phyloP scores from a whole-genome alignment of 2,329 filamentous ascomycete genomes.

The Dactylellina drechsleri region DNA sequence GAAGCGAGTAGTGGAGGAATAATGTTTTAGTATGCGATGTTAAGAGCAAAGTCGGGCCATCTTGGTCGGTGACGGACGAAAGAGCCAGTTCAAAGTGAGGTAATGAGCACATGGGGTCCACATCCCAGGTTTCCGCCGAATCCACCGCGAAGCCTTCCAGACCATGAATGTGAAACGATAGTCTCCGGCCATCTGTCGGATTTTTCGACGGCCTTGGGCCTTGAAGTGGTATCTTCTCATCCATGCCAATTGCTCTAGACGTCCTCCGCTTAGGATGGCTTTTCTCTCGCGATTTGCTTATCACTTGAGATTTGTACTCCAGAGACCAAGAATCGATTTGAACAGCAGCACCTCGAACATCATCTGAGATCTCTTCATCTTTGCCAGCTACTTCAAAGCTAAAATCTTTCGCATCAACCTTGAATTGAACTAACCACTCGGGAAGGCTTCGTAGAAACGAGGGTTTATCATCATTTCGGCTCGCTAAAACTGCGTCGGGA shows the following conservation, averaged over 20 bases:
- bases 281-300: conserved; percentile 70
- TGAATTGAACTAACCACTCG: conserved; percentile 82
- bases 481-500: conserved; percentile 68
- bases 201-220: conserved; percentile 64
- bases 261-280: conserved; percentile 74
- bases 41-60: conserved; percentile 87
- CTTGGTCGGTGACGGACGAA: conserved; percentile 83
- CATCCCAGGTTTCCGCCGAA: conserved; percentile 81
- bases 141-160: conserved; percentile 93
- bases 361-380: conserved; percentile 82
- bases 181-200: conserved; percentile 78
- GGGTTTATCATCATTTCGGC: conserved; percentile 69
- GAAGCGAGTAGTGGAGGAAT: conserved; percentile 88
- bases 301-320: conserved; percentile 85
- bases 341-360: conserved; percentile 82
- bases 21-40: conserved; percentile 83
- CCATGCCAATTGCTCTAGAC: conserved; percentile 62
- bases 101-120: conserved; percentile 84
- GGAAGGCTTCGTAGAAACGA: conserved; percentile 79
- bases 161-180: conserved; percentile 82
- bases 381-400: conserved; percentile 90
- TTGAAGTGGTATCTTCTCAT: conserved; percentile 59
- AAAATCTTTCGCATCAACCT: conserved; percentile 87
- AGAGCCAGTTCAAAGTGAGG: conserved; percentile 88
- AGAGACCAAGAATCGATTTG: conserved; percentile 88